phyloP scores from a whole-genome alignment of 2,329 filamentous ascomycete species.

The Cordyceps militaris region DNA sequence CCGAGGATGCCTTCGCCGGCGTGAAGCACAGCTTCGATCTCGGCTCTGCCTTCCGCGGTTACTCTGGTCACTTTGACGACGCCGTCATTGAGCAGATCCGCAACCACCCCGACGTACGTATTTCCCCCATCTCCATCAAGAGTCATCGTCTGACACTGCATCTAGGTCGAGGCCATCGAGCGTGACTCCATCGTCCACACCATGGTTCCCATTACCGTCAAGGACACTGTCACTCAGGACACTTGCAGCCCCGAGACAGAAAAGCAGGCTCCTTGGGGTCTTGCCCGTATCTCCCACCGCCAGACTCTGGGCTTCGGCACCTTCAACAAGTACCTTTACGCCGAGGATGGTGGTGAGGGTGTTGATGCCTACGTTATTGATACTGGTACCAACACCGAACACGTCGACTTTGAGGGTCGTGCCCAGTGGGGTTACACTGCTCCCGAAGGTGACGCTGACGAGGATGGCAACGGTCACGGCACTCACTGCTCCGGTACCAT shows the following conservation, averaged over 20 bases:
- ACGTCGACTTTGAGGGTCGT: slow-evolving; percentile 96
- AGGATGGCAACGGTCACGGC: slow-evolving; percentile 95
- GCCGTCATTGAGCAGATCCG: slow-evolving; percentile 88
- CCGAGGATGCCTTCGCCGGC: slow-evolving; percentile 66
- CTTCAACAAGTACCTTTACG: slow-evolving; percentile 98
- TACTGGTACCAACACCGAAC: slow-evolving; percentile 87
- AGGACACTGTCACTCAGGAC: slow-evolving; percentile 30
- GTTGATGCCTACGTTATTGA: slow-evolving; percentile 99
- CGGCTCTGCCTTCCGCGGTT: slow-evolving; percentile 74
- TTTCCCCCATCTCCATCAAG: neutral
- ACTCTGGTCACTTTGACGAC: slow-evolving; percentile 94
- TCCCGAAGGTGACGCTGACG: slow-evolving; percentile 72
- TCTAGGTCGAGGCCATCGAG: slow-evolving; percentile 92
- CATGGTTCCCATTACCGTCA: slow-evolving; percentile 45
- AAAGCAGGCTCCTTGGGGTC: slow-evolving; percentile 96
- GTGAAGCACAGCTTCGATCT: slow-evolving; percentile 97
- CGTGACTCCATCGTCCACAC: slow-evolving; percentile 88
- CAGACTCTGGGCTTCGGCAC: slow-evolving; percentile 77
- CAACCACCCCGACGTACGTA: slow-evolving; percentile 92
- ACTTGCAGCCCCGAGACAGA: slow-evolving; percentile 57
- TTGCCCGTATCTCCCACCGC: slow-evolving; percentile 96
- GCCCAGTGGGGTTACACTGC: slow-evolving; percentile 97
- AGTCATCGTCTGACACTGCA: slow-evolving; percentile 13
- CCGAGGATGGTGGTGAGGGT: slow-evolving; percentile 84
- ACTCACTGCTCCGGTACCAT: slow-evolving; percentile 99